Conservation (phyloP, 148 eudicot genomes). For the Amaranthus cruentus region DNA sequence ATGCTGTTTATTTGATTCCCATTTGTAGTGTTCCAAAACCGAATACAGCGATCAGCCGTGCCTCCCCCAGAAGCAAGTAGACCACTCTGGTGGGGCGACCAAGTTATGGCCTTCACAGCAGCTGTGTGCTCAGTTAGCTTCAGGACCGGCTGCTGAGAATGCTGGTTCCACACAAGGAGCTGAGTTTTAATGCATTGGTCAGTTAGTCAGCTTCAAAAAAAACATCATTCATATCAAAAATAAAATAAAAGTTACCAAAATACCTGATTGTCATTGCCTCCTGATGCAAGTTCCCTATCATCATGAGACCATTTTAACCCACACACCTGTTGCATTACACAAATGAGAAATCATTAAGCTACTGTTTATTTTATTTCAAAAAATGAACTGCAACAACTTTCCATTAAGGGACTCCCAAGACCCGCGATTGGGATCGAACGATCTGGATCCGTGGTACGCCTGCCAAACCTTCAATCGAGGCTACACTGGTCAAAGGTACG, state of each 20-base stretch:
- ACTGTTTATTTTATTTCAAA: background rate
- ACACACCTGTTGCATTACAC: slow-evolving; percentile 57
- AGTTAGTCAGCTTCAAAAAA: slow-evolving; percentile 4
- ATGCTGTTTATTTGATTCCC: slow-evolving; percentile 78
- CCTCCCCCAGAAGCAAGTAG: slow-evolving; percentile 97
- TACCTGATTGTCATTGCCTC: slow-evolving; percentile 98
- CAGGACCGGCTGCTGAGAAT: slow-evolving; percentile 65
- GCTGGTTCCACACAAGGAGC: slow-evolving; percentile 96
- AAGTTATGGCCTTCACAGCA: slow-evolving; percentile 93
- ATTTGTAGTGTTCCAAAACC: slow-evolving; percentile 91
- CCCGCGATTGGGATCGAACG: no score
- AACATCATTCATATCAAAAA: background rate
- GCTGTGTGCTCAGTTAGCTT: slow-evolving; percentile 89
- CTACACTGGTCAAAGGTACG: no score
- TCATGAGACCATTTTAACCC: slow-evolving; percentile 99
- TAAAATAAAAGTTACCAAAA: background rate
- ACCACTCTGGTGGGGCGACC: slow-evolving; percentile 94
- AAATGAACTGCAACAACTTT: no score
- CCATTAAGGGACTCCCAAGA: no score
- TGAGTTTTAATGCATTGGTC: slow-evolving; percentile 21
- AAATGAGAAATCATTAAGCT: background rate
- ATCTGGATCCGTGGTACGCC: no score
- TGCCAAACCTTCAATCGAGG: no score
- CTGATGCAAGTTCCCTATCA: slow-evolving; percentile 97
- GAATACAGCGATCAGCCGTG: slow-evolving; percentile 92